Base-by-base conservation (phyloP, 208 protist genomes). In the Wallacemonas rigidus region DNA sequence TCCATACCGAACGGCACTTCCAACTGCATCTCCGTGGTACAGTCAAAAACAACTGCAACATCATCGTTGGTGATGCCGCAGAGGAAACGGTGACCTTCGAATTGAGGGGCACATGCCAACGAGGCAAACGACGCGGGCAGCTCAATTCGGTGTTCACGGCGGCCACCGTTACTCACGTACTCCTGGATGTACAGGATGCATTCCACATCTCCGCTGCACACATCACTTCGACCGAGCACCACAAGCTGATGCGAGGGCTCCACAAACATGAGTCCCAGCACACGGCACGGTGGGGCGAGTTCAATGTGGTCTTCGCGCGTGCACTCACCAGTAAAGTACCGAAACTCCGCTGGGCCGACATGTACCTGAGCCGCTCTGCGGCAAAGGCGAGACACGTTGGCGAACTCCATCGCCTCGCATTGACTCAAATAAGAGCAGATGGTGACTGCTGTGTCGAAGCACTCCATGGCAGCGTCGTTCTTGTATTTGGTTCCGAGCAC, bases 1-100 rank as follows among this genome's bases (percentile, higher is more conserved):
- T 90, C 83, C 35, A 74, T 79, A 51, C 79, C 83, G 35, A 78
- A 69, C 8, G 88, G 85, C 69, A 89, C 44, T 63, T 86, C 75
- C 15, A 93, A 58, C 63, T 77, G 76, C 14, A 75, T 53, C 60
- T 87, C 83, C 35, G 80, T 51, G 2, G 72, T 54, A 65, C 76
- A 88, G 69, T 90, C 85, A 71, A 89, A 90, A 11, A 88, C 77
- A 44, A 84, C 51, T n/a, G 86, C 51, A 7, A 75, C 74, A 36
- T 78, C 85, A 56, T 88, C 81, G 39, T 72, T 65, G 9, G 72
- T 85, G 41, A 69, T 86, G 74, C 85, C 87, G 11, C 77, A 41
- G 39, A 93, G 79, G 69, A 86, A 91, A 9, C 81, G 85, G 48
- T 80, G 71, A 4, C 88, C 85, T 40, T 81, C 68, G 68, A 93